Evolutionary conservation across 2,329 filamentous ascomycete genomes (phyloP), one percentile per base, ranked within the genome.

Genomic region (Fusarium sp.): DNA sequence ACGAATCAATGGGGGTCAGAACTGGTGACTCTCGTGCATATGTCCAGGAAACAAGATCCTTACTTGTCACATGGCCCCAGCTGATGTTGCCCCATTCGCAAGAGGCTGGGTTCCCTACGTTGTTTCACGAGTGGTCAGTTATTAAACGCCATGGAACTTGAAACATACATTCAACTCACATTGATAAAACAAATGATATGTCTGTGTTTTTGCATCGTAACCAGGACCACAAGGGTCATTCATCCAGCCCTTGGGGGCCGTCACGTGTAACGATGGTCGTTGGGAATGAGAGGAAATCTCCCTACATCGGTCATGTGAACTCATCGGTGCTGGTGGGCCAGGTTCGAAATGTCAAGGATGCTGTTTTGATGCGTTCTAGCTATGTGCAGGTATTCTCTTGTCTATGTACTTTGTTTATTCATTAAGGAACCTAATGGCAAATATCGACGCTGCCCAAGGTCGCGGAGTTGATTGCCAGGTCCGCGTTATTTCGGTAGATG

Each of bases 11-110:
- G 11, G 80, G 81, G 12, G 76, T 76, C 53, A 51, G 80, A 76
- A 60, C 80, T 62, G 51, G 84, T 78, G 44, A 53, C 2, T 6
- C 46, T 23, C 10, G 37, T n/a, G 59, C 81, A 72, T 28, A 77
- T 66, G 82, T 64, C 85, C 85, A 87, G 27, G 79, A 81, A 28
- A 81, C 73, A 5, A 66, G 46, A 34, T 76, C 71, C 23, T 51
- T 62, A 55, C 82, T 85, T 4, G 80, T 83, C 4, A 84, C 84
- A 73, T 87, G 83, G 7, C 86, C 86, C 84, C 82, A 85, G 9
- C 78, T 80, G 43, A 83, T 79, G 64, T 79, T 77, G 3, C 76
- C 79, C 80, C 80, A 82, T 37, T 75, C 71, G 31, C 71, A 76
- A 3, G 69, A 72, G 5, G 73, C 68, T 4, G 80, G 79, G 44